A percentile compares a stretch with the other conserved stretches of the same genome.
These are phyloP conservation scores for Laguncularia racemosa DNA, from an alignment of 345 rosid species.

Conservation along the genomic window DNA sequence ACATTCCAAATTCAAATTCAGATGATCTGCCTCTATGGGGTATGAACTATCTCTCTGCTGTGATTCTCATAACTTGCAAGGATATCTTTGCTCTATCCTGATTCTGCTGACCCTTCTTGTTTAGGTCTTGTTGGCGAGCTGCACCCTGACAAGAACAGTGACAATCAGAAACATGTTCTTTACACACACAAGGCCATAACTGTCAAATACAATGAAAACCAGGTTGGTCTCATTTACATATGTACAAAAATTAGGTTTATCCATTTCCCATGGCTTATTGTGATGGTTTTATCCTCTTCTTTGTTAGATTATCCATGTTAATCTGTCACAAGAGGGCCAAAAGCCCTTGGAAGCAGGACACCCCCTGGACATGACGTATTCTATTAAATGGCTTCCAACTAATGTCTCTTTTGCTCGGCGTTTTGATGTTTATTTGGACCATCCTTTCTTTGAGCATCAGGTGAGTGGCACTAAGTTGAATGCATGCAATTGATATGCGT, in stretches of 20 bases:
- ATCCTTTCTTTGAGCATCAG: constrained; percentile 97
- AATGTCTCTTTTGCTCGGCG: constrained; percentile 76
- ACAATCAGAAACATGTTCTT: constrained; percentile 59
- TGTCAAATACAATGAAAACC: constrained; percentile 69
- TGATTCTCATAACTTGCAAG: neutral
- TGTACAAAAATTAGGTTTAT: neutral
- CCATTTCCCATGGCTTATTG: neutral
- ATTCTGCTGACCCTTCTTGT: constrained; percentile 5
- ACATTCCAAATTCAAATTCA: constrained; percentile 35
- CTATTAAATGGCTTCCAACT: constrained; percentile 71
- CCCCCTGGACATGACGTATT: constrained; percentile 67
- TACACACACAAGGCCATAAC: constrained; percentile 68
- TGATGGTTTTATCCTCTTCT: constrained; percentile 6
- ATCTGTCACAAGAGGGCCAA: constrained; percentile 71
- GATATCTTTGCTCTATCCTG: neutral
- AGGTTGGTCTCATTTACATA: constrained; percentile 40
- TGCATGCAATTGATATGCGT: neutral
- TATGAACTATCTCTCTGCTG: constrained; percentile 22
- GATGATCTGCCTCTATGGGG: constrained; percentile 96
- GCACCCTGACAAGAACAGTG: constrained; percentile 73
- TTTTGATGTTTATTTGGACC: constrained; percentile 85
- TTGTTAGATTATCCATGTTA: constrained; percentile 79
- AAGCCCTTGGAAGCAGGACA: constrained; percentile 65
- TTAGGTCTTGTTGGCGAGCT: constrained; percentile 84
- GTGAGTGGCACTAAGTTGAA: constrained; percentile 20